Conservation (phyloP, 2,329 filamentous ascomycete species). For the Akanthomyces muscarius region DNA sequence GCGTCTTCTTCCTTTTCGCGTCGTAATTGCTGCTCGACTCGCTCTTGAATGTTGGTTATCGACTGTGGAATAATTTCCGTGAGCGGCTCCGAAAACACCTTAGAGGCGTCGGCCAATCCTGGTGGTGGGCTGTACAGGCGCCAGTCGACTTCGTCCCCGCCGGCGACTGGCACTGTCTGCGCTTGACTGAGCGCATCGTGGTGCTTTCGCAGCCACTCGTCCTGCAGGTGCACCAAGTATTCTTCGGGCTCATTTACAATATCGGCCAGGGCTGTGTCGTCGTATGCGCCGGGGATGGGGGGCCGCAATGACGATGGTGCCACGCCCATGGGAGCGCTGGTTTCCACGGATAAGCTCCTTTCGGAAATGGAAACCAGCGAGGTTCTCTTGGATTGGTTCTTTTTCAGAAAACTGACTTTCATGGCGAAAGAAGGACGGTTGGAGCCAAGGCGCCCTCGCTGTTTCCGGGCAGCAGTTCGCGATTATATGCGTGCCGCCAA, state of each 20-base stretch:
- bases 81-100: slow-evolving; percentile 38
- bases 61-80: slow-evolving; percentile 40
- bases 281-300: slow-evolving; percentile 11
- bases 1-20: slow-evolving; percentile 28
- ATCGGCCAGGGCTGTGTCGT: background rate
- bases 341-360: background rate
- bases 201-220: slow-evolving; percentile 21
- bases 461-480: background rate
- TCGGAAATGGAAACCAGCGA: background rate
- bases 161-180: background rate
- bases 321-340: background rate
- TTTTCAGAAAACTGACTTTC: background rate
- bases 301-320: background rate
- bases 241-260: slow-evolving; percentile 9
- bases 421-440: background rate
- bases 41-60: slow-evolving; percentile 41
- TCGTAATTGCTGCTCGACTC: slow-evolving; percentile 32
- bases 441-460: background rate
- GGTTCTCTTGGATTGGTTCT: background rate
- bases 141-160: slow-evolving; percentile 37
- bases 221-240: slow-evolving; percentile 20
- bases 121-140: slow-evolving; percentile 43
- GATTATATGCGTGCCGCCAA: background rate
- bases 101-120: slow-evolving; percentile 36
- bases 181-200: background rate